Percentiles rank a stretch among this genome's conserved stretches.
Evolutionary conservation across 2,329 filamentous ascomycete genomes (phyloP).

Genomic region (Chaetomiaceae sp.): DNA sequence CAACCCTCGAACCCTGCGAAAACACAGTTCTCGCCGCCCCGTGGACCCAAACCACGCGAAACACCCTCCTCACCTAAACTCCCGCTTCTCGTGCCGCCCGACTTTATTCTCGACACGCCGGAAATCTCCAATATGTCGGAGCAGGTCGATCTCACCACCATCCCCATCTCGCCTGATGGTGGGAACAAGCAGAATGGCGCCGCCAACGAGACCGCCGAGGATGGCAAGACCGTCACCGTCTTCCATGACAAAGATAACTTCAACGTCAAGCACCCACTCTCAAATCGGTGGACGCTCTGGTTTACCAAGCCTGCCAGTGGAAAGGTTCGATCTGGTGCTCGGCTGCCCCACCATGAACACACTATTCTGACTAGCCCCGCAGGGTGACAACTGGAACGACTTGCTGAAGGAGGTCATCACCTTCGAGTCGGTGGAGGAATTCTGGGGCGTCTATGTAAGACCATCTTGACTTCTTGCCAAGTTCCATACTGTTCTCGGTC

Average conservation of each 20-base stretch:
- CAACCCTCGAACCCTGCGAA: conserved; percentile 3
- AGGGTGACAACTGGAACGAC: conserved; percentile 99
- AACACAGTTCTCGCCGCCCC: conserved; percentile 12
- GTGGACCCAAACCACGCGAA: conserved; percentile 9
- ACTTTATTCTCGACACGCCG: conserved; percentile 1
- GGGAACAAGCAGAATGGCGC: conserved; percentile 50
- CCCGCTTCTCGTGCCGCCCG: conserved; percentile 6
- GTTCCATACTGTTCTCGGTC: neutral
- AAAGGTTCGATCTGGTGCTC: conserved; percentile 58
- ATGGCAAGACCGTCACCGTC: conserved; percentile 74
- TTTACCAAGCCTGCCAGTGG: conserved; percentile 97
- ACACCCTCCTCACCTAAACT: neutral
- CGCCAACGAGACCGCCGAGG: conserved; percentile 39
- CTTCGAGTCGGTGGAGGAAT: conserved; percentile 97
- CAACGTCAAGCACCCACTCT: conserved; percentile 97
- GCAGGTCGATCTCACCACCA: conserved; percentile 64
- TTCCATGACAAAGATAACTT: conserved; percentile 99
- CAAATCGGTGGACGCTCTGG: conserved; percentile 98
- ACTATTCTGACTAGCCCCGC: conserved; percentile 5
- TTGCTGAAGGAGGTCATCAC: conserved; percentile 97
- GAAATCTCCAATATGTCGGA: conserved; percentile 37
- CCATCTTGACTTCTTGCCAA: neutral
- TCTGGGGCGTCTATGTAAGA: conserved; percentile 95
- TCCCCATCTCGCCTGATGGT: conserved; percentile 61
- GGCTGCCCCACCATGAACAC: conserved; percentile 5